Conservation (phyloP, 148 eudicot genomes). For the Rhododendron kiyosumense region DNA sequence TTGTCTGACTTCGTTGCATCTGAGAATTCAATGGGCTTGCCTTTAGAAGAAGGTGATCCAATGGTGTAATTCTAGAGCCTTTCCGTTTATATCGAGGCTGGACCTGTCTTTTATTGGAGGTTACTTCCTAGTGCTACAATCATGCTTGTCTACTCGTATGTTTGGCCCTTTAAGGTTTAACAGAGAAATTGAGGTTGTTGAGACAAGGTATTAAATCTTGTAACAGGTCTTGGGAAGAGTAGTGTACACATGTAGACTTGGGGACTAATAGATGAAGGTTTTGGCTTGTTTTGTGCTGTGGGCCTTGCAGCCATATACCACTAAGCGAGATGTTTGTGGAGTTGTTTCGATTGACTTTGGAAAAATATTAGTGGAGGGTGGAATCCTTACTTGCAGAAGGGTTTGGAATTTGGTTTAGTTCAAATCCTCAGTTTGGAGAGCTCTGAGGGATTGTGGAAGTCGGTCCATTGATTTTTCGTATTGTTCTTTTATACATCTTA, state of each 20-base stretch:
- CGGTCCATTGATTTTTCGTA: not conserved
- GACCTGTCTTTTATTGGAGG: not conserved
- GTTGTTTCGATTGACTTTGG: not conserved
- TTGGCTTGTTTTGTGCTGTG: not conserved
- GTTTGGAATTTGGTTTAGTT: not conserved
- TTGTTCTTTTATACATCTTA: not conserved
- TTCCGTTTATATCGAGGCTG: not conserved
- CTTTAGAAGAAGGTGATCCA: too few species aligned
- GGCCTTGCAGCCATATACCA: not conserved
- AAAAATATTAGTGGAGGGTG: not conserved
- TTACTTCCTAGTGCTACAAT: not conserved
- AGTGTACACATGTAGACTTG: not conserved
- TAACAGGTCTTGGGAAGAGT: not conserved
- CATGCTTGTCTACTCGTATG: not conserved
- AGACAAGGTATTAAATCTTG: not conserved
- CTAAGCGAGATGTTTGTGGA: not conserved
- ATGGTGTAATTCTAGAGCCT: too few species aligned
- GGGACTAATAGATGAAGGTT: not conserved
- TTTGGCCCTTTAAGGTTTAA: not conserved
- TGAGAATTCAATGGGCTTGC: not conserved
- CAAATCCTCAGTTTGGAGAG: not conserved
- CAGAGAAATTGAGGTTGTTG: not conserved
- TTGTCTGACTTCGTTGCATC: not conserved
- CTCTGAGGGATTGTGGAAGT: not conserved
- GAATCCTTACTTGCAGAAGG: not conserved